These are phyloP conservation scores for Suillus cothurnatus DNA, from an alignment of 768 basidiomycete species.

Conservation along the genomic window DNA sequence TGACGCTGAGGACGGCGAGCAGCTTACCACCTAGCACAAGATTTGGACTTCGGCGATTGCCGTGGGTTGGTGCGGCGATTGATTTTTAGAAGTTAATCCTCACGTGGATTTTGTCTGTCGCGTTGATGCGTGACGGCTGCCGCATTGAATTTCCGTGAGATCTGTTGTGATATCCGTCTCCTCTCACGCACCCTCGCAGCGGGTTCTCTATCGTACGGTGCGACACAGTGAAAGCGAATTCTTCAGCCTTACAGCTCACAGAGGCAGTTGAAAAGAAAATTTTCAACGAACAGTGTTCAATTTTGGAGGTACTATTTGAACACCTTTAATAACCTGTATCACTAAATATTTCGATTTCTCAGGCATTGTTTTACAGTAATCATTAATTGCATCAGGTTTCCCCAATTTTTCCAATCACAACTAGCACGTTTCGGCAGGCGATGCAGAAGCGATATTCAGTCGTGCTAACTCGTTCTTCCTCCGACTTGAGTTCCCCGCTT, in stretches of 20 bases:
- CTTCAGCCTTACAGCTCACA: neutral
- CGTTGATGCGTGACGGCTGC: neutral
- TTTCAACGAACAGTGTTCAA: neutral
- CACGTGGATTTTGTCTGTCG: constrained; percentile 9
- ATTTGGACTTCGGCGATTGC: constrained; percentile 25
- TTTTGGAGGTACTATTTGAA: neutral
- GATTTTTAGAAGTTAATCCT: constrained; percentile 13
- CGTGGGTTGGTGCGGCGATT: constrained; percentile 32
- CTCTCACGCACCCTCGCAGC: neutral
- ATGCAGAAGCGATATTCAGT: neutral
- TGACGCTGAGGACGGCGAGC: constrained; percentile 30
- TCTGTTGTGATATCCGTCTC: neutral
- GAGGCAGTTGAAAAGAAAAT: neutral
- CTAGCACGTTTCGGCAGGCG: neutral
- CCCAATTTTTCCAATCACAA: too few relatives aligned
- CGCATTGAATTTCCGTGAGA: neutral
- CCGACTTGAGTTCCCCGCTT: neutral
- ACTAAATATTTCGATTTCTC: neutral
- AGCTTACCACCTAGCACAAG: constrained; percentile 3
- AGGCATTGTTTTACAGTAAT: neutral
- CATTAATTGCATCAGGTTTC: too few relatives aligned
- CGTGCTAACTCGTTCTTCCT: neutral
- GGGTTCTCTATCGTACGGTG: neutral
- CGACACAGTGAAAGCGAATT: neutral
- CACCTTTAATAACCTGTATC: neutral